These are phyloP conservation scores for Vigna radiata DNA, from an alignment of 306 rosid species.

Conservation along the genomic window DNA sequence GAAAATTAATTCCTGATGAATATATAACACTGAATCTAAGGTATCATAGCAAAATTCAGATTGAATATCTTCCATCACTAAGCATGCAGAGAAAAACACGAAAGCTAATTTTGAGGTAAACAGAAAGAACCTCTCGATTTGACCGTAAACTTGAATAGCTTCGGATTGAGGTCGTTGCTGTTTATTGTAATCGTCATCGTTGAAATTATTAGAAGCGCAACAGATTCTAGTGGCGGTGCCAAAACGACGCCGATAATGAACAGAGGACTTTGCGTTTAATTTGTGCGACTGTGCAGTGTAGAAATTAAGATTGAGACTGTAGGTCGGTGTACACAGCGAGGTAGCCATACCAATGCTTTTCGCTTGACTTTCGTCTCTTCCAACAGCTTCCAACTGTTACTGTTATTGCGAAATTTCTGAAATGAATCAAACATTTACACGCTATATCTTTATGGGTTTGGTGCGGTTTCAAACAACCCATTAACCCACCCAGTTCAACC, in stretches of 20 bases:
- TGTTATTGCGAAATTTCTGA: neutral
- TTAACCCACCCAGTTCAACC: too few species aligned
- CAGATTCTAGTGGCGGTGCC: conserved; percentile 29
- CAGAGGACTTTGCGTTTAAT: conserved; percentile 27
- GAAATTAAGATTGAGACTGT: neutral
- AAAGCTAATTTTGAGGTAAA: neutral
- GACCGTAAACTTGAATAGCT: conserved; percentile 78
- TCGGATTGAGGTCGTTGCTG: conserved; percentile 48
- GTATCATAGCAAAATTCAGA: neutral
- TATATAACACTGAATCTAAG: neutral
- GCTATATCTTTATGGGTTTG: too few species aligned
- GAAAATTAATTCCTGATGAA: too few species aligned
- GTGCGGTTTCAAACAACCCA: too few species aligned
- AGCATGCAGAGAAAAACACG: neutral
- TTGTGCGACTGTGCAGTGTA: neutral
- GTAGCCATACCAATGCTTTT: neutral
- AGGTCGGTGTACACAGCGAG: conserved; percentile 26
- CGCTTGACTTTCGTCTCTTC: neutral
- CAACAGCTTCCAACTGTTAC: neutral
- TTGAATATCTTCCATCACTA: neutral
- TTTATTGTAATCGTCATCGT: conserved; percentile 3
- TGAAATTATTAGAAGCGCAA: conserved; percentile 21
- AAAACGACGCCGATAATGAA: conserved; percentile 28
- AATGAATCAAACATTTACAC: neutral
- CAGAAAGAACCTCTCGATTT: conserved; percentile 72